phyloP scores from a whole-genome alignment of 164 flowering plant genomes.

The Aristolochia californica region DNA sequence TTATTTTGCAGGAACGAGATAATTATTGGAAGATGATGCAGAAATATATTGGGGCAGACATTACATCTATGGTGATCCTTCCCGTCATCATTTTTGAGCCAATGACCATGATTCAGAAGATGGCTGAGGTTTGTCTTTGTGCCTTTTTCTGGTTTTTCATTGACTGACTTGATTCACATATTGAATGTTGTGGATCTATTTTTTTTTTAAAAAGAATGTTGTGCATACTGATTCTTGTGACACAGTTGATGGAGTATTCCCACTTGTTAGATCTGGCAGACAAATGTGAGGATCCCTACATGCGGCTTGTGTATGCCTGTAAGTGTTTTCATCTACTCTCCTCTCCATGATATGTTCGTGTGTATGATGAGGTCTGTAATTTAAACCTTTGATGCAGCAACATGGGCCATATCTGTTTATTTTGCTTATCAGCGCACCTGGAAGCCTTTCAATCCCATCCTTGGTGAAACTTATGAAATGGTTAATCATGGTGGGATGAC shows the following conservation, averaged over 20 bases:
- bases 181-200: not conserved
- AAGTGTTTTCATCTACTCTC: constrained; percentile 17
- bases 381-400: constrained; percentile 36
- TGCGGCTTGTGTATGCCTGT: constrained; percentile 82
- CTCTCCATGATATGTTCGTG: too few species aligned
- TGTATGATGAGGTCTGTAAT: not conserved
- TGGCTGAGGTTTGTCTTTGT: constrained; percentile 62
- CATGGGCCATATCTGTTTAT: constrained; percentile 78
- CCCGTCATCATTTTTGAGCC: constrained; percentile 88
- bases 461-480: constrained; percentile 88
- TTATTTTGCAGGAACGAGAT: constrained; percentile 47
- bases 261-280: constrained; percentile 78
- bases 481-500: constrained; percentile 59
- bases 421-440: constrained; percentile 71
- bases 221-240: constrained; percentile 8
- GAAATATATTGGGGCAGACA: constrained; percentile 73
- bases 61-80: constrained; percentile 86
- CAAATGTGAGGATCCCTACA: constrained; percentile 81
- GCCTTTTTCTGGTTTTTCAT: not conserved
- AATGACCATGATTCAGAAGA: constrained; percentile 82
- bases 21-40: constrained; percentile 87
- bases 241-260: constrained; percentile 82
- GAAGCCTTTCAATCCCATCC: constrained; percentile 92
- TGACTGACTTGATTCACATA: not conserved
- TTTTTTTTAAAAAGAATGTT: not conserved